phyloP scores from a whole-genome alignment of 768 basidiomycete genomes.

The Auricularia cornea region DNA sequence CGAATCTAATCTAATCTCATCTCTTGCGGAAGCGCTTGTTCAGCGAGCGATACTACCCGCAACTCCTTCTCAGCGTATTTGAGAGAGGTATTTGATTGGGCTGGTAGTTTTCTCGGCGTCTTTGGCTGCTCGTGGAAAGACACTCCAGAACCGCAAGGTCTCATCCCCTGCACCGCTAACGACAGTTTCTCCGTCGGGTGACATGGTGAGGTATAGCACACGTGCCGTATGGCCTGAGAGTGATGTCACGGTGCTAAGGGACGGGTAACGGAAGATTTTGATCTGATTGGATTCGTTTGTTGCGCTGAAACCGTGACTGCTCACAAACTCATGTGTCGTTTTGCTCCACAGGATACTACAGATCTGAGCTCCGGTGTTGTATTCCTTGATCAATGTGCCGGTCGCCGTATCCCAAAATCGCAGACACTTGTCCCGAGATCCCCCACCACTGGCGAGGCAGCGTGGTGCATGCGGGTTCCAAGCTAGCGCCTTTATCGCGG shows the following conservation, averaged over 20 bases:
- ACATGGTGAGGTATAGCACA: slow-evolving; percentile 95
- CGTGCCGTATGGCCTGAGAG: slow-evolving; percentile 92
- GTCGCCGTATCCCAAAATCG: slow-evolving; percentile 93
- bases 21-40: no score
- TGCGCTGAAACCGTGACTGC: slow-evolving; percentile 93
- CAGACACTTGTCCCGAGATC: slow-evolving; percentile 96
- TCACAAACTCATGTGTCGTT: slow-evolving; percentile 94
- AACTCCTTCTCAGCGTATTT: no score
- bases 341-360: slow-evolving; percentile 96
- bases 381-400: slow-evolving; percentile 74
- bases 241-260: slow-evolving; percentile 87
- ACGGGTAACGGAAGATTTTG: slow-evolving; percentile 91
- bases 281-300: slow-evolving; percentile 94
- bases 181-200: slow-evolving; percentile 94
- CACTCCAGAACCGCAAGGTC: slow-evolving; percentile 95
- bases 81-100: no score
- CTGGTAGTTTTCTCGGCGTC: no score
- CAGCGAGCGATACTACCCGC: no score
- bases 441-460: slow-evolving; percentile 88
- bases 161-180: slow-evolving; percentile 98
- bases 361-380: slow-evolving; percentile 95
- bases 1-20: no score
- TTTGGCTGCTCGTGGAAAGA: no score
- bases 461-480: slow-evolving; percentile 96
- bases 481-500: slow-evolving; percentile 95